Evolutionary conservation across 2,329 filamentous ascomycete genomes (phyloP).

Genomic region (Colletotrichum simmondsii): DNA sequence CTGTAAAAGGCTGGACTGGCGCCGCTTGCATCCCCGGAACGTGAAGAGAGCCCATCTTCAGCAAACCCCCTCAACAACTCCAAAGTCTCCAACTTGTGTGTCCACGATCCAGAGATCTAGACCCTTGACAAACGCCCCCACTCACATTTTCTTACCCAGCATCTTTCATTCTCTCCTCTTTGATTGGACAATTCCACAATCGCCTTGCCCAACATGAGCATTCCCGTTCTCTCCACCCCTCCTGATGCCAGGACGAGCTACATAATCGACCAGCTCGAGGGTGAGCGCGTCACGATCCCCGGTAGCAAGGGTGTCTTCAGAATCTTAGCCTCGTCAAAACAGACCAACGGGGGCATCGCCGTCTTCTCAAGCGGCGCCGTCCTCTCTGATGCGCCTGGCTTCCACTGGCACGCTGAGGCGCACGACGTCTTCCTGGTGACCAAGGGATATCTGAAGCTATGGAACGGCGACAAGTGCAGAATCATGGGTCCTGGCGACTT

Average conservation of each 20-base stretch:
- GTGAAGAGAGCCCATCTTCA: background rate
- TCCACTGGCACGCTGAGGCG: constrained; percentile 66
- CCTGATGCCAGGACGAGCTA: constrained; percentile 52
- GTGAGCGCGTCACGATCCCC: constrained; percentile 62
- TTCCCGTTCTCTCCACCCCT: constrained; percentile 46
- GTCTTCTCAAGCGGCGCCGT: constrained; percentile 61
- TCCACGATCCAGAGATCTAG: background rate
- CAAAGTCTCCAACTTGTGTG: constrained; percentile 2
- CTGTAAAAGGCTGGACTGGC: constrained; percentile 23
- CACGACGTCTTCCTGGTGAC: constrained; percentile 68
- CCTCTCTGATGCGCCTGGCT: constrained; percentile 58
- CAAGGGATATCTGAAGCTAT: constrained; percentile 66
- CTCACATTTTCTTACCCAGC: background rate
- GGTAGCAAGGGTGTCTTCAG: constrained; percentile 62
- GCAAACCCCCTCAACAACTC: background rate
- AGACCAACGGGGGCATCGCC: constrained; percentile 61
- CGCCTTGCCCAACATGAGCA: constrained; percentile 39
- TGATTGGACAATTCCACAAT: background rate
- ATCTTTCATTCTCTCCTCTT: background rate
- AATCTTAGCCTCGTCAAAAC: constrained; percentile 61
- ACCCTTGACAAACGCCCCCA: background rate
- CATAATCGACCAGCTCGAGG: constrained; percentile 59
- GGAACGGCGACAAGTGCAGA: constrained; percentile 66
- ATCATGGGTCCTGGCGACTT: constrained; percentile 67
- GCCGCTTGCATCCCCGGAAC: background rate